Conservation (phyloP, 176 grass and related monocot genomes). For the sorghum (Sorghum bicolor) region DNA sequence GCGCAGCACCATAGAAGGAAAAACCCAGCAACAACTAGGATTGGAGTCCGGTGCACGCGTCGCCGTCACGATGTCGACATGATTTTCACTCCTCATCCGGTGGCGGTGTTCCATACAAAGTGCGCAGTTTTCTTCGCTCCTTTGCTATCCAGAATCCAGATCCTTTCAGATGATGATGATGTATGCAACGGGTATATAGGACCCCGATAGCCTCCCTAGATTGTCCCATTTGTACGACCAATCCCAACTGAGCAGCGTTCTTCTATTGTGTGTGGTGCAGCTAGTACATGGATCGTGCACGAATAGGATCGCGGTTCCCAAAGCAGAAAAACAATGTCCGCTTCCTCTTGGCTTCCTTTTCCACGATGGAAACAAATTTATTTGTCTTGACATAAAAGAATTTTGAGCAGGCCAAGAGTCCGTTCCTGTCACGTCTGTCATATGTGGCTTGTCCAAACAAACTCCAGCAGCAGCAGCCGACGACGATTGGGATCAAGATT, state of each 20-base stretch:
- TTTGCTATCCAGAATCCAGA: not conserved
- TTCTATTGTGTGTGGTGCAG: not conserved
- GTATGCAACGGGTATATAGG: too few species aligned
- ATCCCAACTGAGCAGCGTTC: not conserved
- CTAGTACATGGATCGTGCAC: not conserved
- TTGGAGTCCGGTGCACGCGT: not conserved
- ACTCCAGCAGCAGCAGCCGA: not conserved
- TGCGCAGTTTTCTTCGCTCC: not conserved
- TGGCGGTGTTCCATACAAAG: not conserved
- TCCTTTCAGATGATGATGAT: not conserved
- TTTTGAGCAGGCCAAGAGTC: not conserved
- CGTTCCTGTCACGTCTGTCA: not conserved
- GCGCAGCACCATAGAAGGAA: too few species aligned
- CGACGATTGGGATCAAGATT: too few species aligned
- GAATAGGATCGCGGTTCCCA: not conserved
- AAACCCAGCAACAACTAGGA: too few species aligned
- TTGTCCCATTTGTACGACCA: not conserved
- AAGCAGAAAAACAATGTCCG: not conserved
- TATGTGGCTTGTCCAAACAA: not conserved
- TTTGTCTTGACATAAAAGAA: not conserved
- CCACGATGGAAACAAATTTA: not conserved
- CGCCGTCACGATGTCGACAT: not conserved
- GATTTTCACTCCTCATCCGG: not conserved
- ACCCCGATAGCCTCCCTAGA: not conserved
- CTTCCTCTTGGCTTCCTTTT: not conserved